Conservation (phyloP, 2,329 filamentous ascomycete species). For the Aspergillus fructus region DNA sequence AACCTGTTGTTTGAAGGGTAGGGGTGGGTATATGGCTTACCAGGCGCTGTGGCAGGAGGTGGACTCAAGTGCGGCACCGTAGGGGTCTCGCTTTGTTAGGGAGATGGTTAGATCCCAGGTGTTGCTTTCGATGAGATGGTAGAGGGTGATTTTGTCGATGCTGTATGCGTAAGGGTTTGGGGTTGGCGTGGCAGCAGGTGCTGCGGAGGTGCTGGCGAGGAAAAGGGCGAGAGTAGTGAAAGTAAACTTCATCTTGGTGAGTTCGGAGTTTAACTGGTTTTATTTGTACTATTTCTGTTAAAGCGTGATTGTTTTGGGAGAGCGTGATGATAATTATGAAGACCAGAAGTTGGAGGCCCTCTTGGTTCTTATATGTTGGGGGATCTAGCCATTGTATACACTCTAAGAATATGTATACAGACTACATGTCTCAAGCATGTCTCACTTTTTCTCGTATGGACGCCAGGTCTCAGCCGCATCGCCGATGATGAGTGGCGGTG, state of each 20-base stretch:
- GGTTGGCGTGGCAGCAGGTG: not conserved
- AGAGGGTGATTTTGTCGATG: not conserved
- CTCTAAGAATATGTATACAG: too few relatives aligned
- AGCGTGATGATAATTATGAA: too few relatives aligned
- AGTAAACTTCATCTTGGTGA: not conserved
- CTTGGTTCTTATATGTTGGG: not conserved
- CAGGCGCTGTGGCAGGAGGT: not conserved
- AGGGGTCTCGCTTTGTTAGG: not conserved
- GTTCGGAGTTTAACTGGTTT: not conserved
- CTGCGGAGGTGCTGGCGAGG: not conserved
- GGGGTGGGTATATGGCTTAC: not conserved
- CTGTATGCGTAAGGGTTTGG: not conserved
- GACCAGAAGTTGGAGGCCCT: not conserved
- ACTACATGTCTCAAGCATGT: not conserved
- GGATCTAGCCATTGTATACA: too few relatives aligned
- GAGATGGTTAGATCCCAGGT: not conserved
- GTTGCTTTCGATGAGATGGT: not conserved
- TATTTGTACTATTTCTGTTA: not conserved
- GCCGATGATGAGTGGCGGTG: too few relatives aligned
- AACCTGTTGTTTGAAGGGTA: not conserved
- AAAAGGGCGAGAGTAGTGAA: not conserved
- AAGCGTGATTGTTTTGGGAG: not conserved
- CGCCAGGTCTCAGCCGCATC: too few relatives aligned
- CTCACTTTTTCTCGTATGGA: not conserved
- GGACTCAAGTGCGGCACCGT: not conserved